A percentile compares a stretch with the other conserved stretches of the same genome.
Evolutionary conservation across 148 eudicot genomes (phyloP).

Genomic region (Amaranthus cruentus): DNA sequence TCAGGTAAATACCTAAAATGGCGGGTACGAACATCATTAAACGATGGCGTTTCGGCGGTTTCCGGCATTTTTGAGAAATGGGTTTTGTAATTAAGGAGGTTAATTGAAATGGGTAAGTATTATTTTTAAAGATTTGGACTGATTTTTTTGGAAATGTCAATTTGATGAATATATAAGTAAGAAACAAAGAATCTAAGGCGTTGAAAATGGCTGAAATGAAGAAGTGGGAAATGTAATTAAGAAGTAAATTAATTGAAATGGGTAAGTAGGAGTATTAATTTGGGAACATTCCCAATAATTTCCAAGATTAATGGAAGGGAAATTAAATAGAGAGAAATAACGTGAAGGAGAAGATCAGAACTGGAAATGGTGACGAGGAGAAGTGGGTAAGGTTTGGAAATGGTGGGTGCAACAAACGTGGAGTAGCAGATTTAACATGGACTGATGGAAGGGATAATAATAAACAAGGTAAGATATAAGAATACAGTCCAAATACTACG

Average conservation of each 20-base stretch:
- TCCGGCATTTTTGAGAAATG: conserved; percentile 15
- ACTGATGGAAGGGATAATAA: too few relatives aligned
- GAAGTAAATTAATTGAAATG: conserved; percentile 4
- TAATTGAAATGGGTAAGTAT: conserved; percentile 21
- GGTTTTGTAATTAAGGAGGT: conserved; percentile 8
- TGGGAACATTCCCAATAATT: background rate
- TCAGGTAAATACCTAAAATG: conserved; percentile 33
- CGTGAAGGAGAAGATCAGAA: background rate
- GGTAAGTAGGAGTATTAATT: background rate
- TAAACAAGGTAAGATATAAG: too few relatives aligned
- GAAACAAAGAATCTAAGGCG: conserved; percentile 4
- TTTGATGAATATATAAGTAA: background rate
- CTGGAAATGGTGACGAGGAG: conserved; percentile 1
- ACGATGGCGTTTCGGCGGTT: conserved; percentile 8
- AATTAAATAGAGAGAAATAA: background rate
- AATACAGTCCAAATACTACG: too few relatives aligned
- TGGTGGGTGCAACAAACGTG: conserved; percentile 8
- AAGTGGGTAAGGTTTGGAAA: conserved; percentile 9
- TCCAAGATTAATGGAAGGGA: background rate
- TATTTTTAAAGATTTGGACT: background rate
- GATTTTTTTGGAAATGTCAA: background rate
- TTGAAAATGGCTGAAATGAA: background rate
- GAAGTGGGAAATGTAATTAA: background rate
- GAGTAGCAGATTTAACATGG: background rate
- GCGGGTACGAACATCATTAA: conserved; percentile 23